phyloP scores from a whole-genome alignment of 2,329 filamentous ascomycete genomes.

The Decorospora gaudefroyi region DNA sequence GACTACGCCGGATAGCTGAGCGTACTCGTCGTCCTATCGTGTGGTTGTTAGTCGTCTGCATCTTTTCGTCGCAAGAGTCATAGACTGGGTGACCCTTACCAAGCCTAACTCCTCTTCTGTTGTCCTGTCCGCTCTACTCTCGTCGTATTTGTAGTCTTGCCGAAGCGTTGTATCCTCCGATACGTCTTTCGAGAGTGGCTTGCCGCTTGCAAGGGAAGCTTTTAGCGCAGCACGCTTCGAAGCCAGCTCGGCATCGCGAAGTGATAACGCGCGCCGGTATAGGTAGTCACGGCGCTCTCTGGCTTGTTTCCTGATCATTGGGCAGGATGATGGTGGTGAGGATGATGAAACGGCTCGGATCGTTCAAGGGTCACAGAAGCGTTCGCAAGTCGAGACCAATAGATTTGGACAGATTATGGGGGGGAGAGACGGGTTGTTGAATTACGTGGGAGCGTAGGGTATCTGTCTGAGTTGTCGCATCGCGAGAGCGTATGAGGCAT shows the following conservation, averaged over 20 bases:
- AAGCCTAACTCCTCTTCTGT: slow-evolving; percentile 72
- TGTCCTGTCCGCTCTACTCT: slow-evolving; percentile 71
- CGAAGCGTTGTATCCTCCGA: slow-evolving; percentile 84
- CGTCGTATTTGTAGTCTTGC: slow-evolving; percentile 92
- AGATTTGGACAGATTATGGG: no score
- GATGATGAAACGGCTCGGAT: background rate
- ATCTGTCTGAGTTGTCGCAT: slow-evolving; percentile 3
- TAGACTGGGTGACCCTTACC: no score
- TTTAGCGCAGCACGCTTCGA: slow-evolving; percentile 89
- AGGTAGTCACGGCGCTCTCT: slow-evolving; percentile 85
- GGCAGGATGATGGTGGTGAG: background rate
- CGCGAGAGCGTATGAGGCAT: slow-evolving; percentile 6
- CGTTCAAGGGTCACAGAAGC: no score
- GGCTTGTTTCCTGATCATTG: slow-evolving; percentile 61
- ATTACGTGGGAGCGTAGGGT: slow-evolving; percentile 3
- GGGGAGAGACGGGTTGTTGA: no score
- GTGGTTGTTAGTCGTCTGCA: no score
- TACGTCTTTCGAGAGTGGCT: slow-evolving; percentile 78
- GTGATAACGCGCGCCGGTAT: slow-evolving; percentile 74
- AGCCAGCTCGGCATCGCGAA: slow-evolving; percentile 82
- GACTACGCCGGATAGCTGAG: slow-evolving; percentile 84
- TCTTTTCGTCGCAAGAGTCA: no score
- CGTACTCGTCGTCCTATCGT: slow-evolving; percentile 95
- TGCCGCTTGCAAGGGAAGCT: slow-evolving; percentile 84
- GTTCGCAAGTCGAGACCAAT: no score